Conservation (phyloP, 2,329 filamentous ascomycete genomes). For the Nigrospora sphaerica region DNA sequence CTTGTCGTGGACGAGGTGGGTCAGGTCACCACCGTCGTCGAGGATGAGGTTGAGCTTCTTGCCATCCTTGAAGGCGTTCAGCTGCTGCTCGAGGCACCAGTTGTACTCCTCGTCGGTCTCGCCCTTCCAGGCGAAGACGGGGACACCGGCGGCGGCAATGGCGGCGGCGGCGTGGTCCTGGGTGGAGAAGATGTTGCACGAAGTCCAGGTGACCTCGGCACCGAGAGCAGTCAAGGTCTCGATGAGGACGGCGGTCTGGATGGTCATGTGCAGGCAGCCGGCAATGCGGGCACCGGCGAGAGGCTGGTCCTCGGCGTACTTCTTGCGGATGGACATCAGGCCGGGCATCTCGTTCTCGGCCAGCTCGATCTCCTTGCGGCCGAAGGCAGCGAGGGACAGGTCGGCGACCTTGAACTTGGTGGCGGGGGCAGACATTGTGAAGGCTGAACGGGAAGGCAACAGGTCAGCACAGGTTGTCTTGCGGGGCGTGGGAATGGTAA, state of each 20-base stretch:
- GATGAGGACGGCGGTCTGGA: slow-evolving; percentile 98
- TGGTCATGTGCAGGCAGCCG: slow-evolving; percentile 98
- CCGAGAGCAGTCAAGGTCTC: slow-evolving; percentile 92
- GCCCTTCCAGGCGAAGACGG: slow-evolving; percentile 73
- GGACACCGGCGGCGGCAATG: slow-evolving; percentile 87
- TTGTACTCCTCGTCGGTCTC: slow-evolving; percentile 99
- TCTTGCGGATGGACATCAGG: slow-evolving; percentile 88
- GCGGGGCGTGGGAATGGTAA: background rate
- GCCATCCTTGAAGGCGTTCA: slow-evolving; percentile 91
- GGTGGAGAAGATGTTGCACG: slow-evolving; percentile 99
- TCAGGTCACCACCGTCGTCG: slow-evolving; percentile 96
- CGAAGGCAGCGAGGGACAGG: slow-evolving; percentile 94
- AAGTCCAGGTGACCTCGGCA: slow-evolving; percentile 97
- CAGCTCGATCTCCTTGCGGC: slow-evolving; percentile 97
- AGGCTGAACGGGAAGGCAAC: background rate
- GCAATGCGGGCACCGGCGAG: slow-evolving; percentile 92
- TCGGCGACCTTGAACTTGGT: slow-evolving; percentile 98
- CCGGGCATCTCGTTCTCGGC: slow-evolving; percentile 96
- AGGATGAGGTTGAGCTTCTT: slow-evolving; percentile 98
- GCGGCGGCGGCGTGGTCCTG: slow-evolving; percentile 97
- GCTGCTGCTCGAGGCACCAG: slow-evolving; percentile 99
- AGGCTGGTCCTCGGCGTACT: slow-evolving; percentile 91
- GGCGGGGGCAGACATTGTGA: slow-evolving; percentile 69
- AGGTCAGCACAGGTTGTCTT: slow-evolving; percentile 3
- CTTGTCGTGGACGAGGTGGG: slow-evolving; percentile 92